phyloP scores from a whole-genome alignment of 192 early-diverging fungal genomes.

The Piromyces finnis region DNA sequence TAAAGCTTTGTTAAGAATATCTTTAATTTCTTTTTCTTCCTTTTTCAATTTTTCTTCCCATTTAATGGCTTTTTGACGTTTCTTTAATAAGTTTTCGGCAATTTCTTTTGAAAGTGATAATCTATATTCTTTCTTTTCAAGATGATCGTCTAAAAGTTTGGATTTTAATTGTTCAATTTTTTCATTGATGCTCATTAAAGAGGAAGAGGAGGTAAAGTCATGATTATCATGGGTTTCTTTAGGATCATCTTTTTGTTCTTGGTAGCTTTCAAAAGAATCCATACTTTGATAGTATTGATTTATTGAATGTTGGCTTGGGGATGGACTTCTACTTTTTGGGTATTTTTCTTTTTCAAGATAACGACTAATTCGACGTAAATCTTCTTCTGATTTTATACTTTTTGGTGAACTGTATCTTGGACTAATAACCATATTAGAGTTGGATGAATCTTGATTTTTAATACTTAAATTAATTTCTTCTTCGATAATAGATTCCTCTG shows the following conservation, averaged over 20 bases:
- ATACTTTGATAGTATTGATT: neutral
- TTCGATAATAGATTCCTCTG: neutral
- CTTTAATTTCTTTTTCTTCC: neutral
- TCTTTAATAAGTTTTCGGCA: neutral
- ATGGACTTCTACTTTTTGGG: neutral
- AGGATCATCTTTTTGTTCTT: neutral
- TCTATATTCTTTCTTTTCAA: neutral
- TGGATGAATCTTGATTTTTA: neutral
- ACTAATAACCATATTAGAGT: neutral
- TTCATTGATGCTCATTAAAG: neutral
- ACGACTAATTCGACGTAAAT: neutral
- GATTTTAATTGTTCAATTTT: neutral
- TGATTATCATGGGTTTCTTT: neutral
- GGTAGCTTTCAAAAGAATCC: neutral
- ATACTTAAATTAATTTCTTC: neutral
- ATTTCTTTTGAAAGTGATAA: neutral
- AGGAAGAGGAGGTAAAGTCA: neutral
- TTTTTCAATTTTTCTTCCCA: neutral
- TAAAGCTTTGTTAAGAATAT: neutral
- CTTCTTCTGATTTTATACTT: neutral
- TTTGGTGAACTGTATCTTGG: neutral
- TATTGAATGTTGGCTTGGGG: neutral
- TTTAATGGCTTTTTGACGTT: neutral
- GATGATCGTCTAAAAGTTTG: neutral
- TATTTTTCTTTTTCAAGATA: neutral